A percentile compares a stretch with the other conserved stretches of the same genome.
Evolutionary conservation across 2,329 filamentous ascomycete species (phyloP).

Genomic region (Magnaporthiopsis incrustans): DNA sequence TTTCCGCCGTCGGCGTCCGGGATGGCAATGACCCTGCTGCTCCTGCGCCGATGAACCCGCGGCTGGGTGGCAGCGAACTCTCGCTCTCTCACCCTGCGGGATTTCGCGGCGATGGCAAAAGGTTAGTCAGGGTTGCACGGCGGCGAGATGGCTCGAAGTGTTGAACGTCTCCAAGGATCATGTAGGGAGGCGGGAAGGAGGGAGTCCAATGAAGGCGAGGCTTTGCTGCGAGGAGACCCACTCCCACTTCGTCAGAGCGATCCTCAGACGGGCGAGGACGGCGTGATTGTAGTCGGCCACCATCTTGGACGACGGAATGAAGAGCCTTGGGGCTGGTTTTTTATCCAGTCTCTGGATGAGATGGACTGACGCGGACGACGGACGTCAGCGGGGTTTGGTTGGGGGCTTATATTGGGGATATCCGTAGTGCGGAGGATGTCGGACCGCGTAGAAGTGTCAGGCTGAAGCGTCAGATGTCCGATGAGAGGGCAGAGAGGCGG

Average conservation of each 20-base stretch:
- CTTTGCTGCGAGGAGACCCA: not conserved
- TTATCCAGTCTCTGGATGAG: not conserved
- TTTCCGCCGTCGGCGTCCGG: conserved; percentile 14
- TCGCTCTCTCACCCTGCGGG: conserved; percentile 15
- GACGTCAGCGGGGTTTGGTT: not conserved
- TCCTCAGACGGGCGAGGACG: conserved; percentile 3
- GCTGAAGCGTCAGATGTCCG: too few species aligned
- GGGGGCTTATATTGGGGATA: conserved; percentile 7
- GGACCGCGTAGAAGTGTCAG: too few species aligned
- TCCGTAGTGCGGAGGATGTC: conserved; percentile 1
- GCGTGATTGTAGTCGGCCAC: not conserved
- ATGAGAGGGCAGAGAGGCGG: too few species aligned
- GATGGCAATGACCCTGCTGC: conserved; percentile 15
- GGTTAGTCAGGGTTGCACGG: not conserved
- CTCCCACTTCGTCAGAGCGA: conserved; percentile 1
- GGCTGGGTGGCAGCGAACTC: conserved; percentile 11
- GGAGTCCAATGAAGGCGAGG: conserved; percentile 1
- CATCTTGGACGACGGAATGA: not conserved
- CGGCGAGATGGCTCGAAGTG: not conserved
- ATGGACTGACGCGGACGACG: not conserved
- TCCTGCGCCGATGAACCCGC: conserved; percentile 11
- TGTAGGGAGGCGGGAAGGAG: not conserved
- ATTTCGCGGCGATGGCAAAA: not conserved
- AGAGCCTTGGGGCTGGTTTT: not conserved
- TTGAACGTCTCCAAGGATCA: not conserved